Conservation (phyloP, 352 stramenopile species). For the Phytopythium aichiense region DNA sequence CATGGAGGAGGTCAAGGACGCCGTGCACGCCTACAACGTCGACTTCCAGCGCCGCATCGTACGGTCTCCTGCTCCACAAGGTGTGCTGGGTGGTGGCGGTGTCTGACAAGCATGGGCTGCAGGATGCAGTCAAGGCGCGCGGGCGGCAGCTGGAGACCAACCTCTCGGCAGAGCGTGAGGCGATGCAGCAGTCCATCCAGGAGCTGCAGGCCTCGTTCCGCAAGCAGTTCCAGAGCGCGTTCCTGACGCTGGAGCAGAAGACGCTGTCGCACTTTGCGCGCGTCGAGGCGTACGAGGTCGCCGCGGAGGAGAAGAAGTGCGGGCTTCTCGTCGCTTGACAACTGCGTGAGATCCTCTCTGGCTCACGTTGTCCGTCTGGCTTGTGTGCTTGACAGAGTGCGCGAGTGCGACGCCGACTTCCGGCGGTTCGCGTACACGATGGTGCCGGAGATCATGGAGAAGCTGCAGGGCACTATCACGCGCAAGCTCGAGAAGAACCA, state of each 20-base stretch:
- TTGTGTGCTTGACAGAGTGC: conserved; percentile 28
- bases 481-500: conserved; percentile 87
- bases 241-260: conserved; percentile 52
- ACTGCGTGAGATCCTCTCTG: not conserved
- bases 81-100: not conserved
- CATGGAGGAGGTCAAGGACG: conserved; percentile 78
- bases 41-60: conserved; percentile 81
- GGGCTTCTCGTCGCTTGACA: not conserved
- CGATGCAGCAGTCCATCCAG: conserved; percentile 56
- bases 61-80: conserved; percentile 7
- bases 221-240: conserved; percentile 45
- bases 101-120: not conserved
- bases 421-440: conserved; percentile 74
- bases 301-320: conserved; percentile 41
- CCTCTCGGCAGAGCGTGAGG: conserved; percentile 46
- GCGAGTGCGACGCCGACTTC: conserved; percentile 49
- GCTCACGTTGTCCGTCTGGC: no score
- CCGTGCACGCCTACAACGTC: conserved; percentile 78
- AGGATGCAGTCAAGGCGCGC: conserved; percentile 71
- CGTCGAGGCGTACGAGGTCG: conserved; percentile 49
- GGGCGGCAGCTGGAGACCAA: conserved; percentile 47
- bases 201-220: conserved; percentile 38
- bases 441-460: conserved; percentile 87
- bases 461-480: conserved; percentile 82
- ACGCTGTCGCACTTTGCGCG: conserved; percentile 55